These are phyloP conservation scores for Erodium moschatum DNA, from an alignment of 441 rosid genomes.

Conservation along the genomic window DNA sequence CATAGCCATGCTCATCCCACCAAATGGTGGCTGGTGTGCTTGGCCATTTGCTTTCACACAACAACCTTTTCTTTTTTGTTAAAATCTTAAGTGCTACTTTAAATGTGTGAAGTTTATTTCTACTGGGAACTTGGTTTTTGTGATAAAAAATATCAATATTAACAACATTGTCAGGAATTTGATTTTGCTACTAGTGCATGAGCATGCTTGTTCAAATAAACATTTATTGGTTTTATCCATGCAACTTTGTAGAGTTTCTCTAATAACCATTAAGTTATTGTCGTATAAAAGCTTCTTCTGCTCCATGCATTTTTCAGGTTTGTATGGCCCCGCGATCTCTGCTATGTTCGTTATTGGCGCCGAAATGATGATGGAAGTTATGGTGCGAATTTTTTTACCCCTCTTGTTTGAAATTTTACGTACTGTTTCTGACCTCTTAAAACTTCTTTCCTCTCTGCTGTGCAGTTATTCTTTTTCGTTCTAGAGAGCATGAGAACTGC, in stretches of 20 bases:
- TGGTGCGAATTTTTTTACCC: constrained; percentile 38
- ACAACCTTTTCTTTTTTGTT: not conserved
- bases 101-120: not conserved
- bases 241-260: not conserved
- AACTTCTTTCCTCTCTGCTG: constrained; percentile 15
- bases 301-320: constrained; percentile 42
- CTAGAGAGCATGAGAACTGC: constrained; percentile 93
- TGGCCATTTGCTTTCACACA: not conserved
- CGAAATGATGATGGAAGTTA: constrained; percentile 96
- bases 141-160: not conserved
- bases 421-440: constrained; percentile 18
- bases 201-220: not conserved
- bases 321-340: constrained; percentile 99
- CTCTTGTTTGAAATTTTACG: constrained; percentile 18
- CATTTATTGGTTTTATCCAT: not conserved
- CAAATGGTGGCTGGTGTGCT: not conserved
- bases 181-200: not conserved
- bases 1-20: not conserved
- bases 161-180: not conserved
- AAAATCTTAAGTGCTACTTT: not conserved
- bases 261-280: not conserved
- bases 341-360: constrained; percentile 97
- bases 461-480: constrained; percentile 91
- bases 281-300: not conserved
- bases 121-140: constrained; percentile 6